phyloP scores from a whole-genome alignment of 768 basidiomycete species.

The Trametopsis cervina region DNA sequence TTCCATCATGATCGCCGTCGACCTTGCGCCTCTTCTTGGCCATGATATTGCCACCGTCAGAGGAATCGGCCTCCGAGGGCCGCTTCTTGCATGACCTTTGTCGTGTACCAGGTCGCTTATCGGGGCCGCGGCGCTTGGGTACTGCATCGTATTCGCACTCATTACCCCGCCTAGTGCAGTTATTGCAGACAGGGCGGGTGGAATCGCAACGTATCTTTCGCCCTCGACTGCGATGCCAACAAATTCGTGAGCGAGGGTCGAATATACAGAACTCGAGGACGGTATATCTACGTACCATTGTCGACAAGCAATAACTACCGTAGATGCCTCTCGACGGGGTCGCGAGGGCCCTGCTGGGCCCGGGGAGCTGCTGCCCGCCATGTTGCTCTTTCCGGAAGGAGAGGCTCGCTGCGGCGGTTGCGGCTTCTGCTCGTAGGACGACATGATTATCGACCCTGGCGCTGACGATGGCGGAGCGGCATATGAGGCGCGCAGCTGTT shows the following conservation, averaged over 20 bases:
- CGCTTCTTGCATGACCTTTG: slow-evolving; percentile 84
- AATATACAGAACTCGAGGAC: slow-evolving; percentile 20
- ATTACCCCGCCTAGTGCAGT: slow-evolving; percentile 73
- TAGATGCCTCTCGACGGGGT: slow-evolving; percentile 33
- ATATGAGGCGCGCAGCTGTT: slow-evolving; percentile 16
- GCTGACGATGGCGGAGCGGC: slow-evolving; percentile 15
- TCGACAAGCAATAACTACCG: slow-evolving; percentile 76
- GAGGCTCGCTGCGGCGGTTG: slow-evolving; percentile 15
- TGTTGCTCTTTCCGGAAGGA: slow-evolving; percentile 13
- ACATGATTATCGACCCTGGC: slow-evolving; percentile 16
- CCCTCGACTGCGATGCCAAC: slow-evolving; percentile 51
- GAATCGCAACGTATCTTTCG: slow-evolving; percentile 87
- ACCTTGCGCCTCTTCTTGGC: slow-evolving; percentile 29
- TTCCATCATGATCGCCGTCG: slow-evolving; percentile 18
- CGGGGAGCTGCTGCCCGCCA: slow-evolving; percentile 18
- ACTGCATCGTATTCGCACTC: slow-evolving; percentile 74
- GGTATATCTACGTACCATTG: slow-evolving; percentile 58
- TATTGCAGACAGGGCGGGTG: slow-evolving; percentile 72
- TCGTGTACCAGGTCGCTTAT: slow-evolving; percentile 80
- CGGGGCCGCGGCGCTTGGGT: slow-evolving; percentile 79
- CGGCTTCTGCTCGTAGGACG: slow-evolving; percentile 14
- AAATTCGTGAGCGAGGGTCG: slow-evolving; percentile 13
- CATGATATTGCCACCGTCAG: background rate
- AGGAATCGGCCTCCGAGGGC: slow-evolving; percentile 36
- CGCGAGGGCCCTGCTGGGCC: slow-evolving; percentile 12